Evolutionary conservation across 192 early-diverging fungal genomes (phyloP).

Genomic region (Coemansia sp.): DNA sequence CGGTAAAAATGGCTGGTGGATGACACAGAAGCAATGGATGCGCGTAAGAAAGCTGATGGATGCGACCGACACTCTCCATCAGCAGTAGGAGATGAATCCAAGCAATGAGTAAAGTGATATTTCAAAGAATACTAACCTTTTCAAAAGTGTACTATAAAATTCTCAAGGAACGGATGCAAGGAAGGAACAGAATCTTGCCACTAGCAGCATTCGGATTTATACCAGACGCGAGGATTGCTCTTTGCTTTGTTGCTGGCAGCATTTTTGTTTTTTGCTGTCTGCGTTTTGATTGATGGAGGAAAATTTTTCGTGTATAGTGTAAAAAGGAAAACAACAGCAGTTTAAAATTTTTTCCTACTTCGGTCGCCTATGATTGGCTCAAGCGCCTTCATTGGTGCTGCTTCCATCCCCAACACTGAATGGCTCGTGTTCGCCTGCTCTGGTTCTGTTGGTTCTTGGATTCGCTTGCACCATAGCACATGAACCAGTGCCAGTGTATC

Average conservation of each 20-base stretch:
- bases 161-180: slow-evolving; percentile 48
- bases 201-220: slow-evolving; percentile 22
- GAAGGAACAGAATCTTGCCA: slow-evolving; percentile 2
- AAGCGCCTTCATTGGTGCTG: too few relatives aligned
- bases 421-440: too few relatives aligned
- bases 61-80: neutral
- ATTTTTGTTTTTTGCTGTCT: neutral
- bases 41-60: too few relatives aligned
- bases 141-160: slow-evolving; percentile 24
- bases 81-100: neutral
- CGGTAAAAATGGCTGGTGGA: too few relatives aligned
- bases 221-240: slow-evolving; percentile 6
- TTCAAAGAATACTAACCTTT: slow-evolving; percentile 34
- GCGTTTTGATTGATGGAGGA: neutral
- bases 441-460: too few relatives aligned
- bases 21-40: too few relatives aligned
- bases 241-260: too few relatives aligned
- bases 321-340: neutral
- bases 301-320: neutral
- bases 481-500: too few relatives aligned
- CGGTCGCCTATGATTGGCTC: neutral
- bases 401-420: too few relatives aligned
- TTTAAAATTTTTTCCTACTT: neutral
- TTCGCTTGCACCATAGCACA: too few relatives aligned
- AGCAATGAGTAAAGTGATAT: too few relatives aligned